A percentile compares a stretch with the other conserved stretches of the same genome.
These are phyloP conservation scores for Phytopythium chamaehyphon DNA, from an alignment of 352 stramenopile species.

Conservation along the genomic window DNA sequence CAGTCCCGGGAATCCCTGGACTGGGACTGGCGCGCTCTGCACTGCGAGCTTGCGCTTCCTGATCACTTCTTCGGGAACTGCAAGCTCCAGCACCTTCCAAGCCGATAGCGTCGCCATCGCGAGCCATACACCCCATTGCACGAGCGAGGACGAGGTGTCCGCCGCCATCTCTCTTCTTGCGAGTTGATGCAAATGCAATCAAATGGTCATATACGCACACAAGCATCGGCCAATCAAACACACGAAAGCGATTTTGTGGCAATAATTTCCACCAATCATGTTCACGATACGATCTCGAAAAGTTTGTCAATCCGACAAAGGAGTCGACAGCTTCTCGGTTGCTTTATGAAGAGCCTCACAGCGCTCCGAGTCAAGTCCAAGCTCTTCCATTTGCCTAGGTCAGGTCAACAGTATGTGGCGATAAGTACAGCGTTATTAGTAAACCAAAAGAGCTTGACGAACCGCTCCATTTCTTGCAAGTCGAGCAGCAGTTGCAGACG, in stretches of 20 bases:
- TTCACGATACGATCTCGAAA: neutral
- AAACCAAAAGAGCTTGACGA: no score
- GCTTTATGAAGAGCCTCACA: constrained; percentile 26
- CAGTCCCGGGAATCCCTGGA: constrained; percentile 77
- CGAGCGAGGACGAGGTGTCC: constrained; percentile 37
- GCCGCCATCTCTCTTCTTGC: constrained; percentile 1
- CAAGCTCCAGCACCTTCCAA: constrained; percentile 66
- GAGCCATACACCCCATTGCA: constrained; percentile 52
- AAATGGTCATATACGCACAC: constrained; percentile 2
- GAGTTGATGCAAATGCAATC: constrained; percentile 1
- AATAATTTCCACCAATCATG: constrained; percentile 41
- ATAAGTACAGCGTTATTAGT: no score
- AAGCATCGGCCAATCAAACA: constrained; percentile 23
- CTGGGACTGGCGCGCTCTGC: constrained; percentile 9
- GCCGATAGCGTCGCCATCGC: constrained; percentile 60
- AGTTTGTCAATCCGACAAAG: constrained; percentile 9
- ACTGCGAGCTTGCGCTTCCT: constrained; percentile 21
- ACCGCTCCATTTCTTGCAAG: constrained; percentile 70
- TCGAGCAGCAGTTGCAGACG: constrained; percentile 74
- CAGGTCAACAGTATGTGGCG: no score
- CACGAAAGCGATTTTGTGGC: constrained; percentile 8
- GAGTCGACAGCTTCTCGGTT: constrained; percentile 21
- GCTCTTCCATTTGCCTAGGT: constrained; percentile 46
- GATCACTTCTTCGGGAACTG: constrained; percentile 8
- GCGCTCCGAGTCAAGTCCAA: constrained; percentile 40